Base-by-base conservation (phyloP, 805 yeast species). In the Saturnispora zaruensis region DNA sequence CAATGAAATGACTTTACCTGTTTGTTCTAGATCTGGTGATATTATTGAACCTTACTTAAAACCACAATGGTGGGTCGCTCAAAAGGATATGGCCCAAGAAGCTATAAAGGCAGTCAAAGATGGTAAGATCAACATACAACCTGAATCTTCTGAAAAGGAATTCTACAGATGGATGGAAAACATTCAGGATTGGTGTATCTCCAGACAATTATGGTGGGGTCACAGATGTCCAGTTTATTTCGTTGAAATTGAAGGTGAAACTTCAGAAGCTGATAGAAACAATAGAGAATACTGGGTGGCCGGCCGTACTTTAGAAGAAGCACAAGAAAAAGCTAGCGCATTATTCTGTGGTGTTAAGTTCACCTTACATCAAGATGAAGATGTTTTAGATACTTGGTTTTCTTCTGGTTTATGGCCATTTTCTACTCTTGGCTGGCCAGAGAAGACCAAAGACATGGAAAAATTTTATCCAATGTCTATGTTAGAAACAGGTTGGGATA, bases 31-130 rank as follows among this genome's bases (percentile, higher is more conserved):
- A 79, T 88, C 97, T 26, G 97, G 97, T 58, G 99, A 93, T 70
- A 75, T 93, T 56, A 90, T 93, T 62, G 99, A 93, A 74, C 99
- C 99, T 48, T 74, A 87, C 63, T 76, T 93, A 72, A 93, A 93
- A 73, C 99, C 99, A 54, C 99, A 93, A 74, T 93, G 99, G 99
- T 93, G 97, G 97, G 97, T 93, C 57, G 73, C 87, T 53, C 96
- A 90, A 72, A 76, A 76, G 61, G 86, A 82, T 51, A 86, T 88
- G 86, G 99, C 98, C 47, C 73, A 76, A 56, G 88, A 77, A 53
- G 96, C 96, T 51, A 81, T 90, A 59, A 75, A 79, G 48, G 97
- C 88, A 49, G 96, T 91, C 53, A 80, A 78, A 68, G 74, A 75
- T 34, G 97, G 97, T 57, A 79, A 81, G 48, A 78, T 91, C 61